Evolutionary conservation across 2,329 filamentous ascomycete genomes (phyloP), one percentile per base, ranked within the genome.

Genomic region (Epichloe typhina): DNA sequence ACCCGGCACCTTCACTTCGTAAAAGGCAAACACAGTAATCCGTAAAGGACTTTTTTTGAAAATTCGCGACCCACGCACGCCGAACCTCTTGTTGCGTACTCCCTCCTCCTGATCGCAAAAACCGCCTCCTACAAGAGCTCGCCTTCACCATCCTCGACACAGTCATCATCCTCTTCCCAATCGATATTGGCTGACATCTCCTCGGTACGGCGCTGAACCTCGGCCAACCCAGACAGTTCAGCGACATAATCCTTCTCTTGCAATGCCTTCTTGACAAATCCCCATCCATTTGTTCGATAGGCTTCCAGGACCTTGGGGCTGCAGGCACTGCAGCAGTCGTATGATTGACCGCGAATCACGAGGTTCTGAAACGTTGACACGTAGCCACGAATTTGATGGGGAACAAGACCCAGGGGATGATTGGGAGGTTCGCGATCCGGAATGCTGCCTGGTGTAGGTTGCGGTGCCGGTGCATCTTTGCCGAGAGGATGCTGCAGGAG

Each of bases 401-500:
- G 87, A 0, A 93, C 79, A 13, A 85, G 76, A 21, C 82, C 83
- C 2, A 86, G 72, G 2, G 82, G 75, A 59, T 84, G 77, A 49
- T 78, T 70, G 4, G 66, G 67, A 17, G 74, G 79, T 51, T 82
- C 76, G 43, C 76, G 72, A 50, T 79, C 76, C 47, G 76, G 76
- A 3, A 66, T 57, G 1, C 63, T 56, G 8, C 69, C 66, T 1
- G 66, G 61, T 3, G 66, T 62, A 3, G 65, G 62, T 47, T 69
- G 64, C 0, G 80, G 80, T n/a, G 79, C 79, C 5, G 77, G 75
- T 0, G 80, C 80, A 46, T 76, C 71, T 19, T 79, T 72, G n/a
- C 80, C 77, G 7, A 84, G 71, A 0, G 90, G 89, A 62, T 95
- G 91, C 63, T 98, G 93, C 9, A 96, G 72, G 37, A 96, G 71